Conservation (phyloP, 2,329 filamentous ascomycete genomes). For the Orbilia oligospora region DNA sequence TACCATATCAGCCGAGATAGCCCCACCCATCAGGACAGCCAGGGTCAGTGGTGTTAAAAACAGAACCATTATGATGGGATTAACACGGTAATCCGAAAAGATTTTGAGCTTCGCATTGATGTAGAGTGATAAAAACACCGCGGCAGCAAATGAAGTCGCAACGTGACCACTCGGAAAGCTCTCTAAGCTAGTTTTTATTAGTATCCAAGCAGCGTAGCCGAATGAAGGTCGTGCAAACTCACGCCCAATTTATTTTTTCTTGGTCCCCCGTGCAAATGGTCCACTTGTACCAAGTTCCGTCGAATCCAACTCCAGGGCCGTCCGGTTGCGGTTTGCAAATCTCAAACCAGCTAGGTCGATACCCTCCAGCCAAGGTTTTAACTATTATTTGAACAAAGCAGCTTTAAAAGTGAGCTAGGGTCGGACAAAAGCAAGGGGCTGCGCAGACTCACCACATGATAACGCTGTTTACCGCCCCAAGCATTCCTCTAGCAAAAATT, state of each 20-base stretch:
- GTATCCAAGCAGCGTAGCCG: background rate
- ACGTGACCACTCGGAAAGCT: conserved; percentile 57
- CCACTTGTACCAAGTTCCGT: conserved; percentile 54
- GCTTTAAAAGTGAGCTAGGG: conserved; percentile 7
- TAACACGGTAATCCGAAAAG: conserved; percentile 45
- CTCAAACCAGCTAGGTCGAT: conserved; percentile 39
- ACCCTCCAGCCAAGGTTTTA: conserved; percentile 46
- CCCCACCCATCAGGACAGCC: conserved; percentile 47
- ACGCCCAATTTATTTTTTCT: conserved; percentile 51
- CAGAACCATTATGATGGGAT: conserved; percentile 45
- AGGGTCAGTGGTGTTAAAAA: conserved; percentile 42
- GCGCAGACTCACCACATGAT: conserved; percentile 42
- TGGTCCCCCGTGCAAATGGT: conserved; percentile 51
- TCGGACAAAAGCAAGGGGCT: background rate
- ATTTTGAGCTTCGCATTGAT: conserved; percentile 56
- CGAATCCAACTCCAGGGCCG: conserved; percentile 31
- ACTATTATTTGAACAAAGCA: conserved; percentile 52
- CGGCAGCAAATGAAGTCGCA: conserved; percentile 51
- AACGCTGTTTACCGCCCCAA: conserved; percentile 45
- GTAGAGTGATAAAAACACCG: conserved; percentile 45
- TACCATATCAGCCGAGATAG: conserved; percentile 57
- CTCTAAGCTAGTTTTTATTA: conserved; percentile 23
- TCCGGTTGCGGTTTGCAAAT: conserved; percentile 41
- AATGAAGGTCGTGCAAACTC: background rate
- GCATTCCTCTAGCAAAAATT: conserved; percentile 38